Percentiles rank a stretch among this genome's conserved stretches.
Evolutionary conservation across 1,139 yeast genomes (phyloP).

Genomic region (Pichia sp.): DNA sequence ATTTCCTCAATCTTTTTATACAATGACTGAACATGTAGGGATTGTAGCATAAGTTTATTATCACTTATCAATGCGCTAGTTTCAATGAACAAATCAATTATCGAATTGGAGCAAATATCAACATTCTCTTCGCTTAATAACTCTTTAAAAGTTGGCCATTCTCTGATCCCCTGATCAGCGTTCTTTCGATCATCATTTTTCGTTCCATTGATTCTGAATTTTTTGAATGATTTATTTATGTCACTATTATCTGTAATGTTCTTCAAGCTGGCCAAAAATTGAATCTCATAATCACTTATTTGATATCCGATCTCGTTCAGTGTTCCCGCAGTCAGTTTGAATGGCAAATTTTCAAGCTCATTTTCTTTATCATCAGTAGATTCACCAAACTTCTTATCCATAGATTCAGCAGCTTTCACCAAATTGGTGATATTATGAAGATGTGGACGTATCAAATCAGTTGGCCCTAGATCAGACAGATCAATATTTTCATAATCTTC

Average conservation of each 20-base stretch:
- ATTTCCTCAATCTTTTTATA: slow-evolving; percentile 1
- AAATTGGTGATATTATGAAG: background rate
- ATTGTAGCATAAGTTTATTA: slow-evolving; percentile 53
- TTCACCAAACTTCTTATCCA: background rate
- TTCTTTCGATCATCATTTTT: background rate
- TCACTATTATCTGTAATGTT: slow-evolving; percentile 6
- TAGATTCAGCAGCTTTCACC: background rate
- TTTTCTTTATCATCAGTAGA: background rate
- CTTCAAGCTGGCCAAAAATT: no score
- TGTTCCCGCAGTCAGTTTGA: slow-evolving; percentile 13
- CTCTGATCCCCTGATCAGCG: slow-evolving; percentile 1
- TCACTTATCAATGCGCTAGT: slow-evolving; percentile 54
- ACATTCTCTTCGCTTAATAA: slow-evolving; percentile 15
- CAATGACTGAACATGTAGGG: slow-evolving; percentile 37
- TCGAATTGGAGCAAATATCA: slow-evolving; percentile 37
- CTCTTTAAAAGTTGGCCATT: slow-evolving; percentile 25
- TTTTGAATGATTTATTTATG: slow-evolving; percentile 4
- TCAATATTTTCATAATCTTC: background rate
- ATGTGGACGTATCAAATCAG: background rate
- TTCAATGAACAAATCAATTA: slow-evolving; percentile 53
- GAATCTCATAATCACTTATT: slow-evolving; percentile 1
- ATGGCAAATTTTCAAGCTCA: background rate
- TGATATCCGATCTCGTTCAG: slow-evolving; percentile 15
- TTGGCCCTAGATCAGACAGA: slow-evolving; percentile 2
- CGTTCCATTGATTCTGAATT: slow-evolving; percentile 3